Evolutionary conservation across 1,139 yeast species (phyloP).

Genomic region (Hansenula anomala): DNA sequence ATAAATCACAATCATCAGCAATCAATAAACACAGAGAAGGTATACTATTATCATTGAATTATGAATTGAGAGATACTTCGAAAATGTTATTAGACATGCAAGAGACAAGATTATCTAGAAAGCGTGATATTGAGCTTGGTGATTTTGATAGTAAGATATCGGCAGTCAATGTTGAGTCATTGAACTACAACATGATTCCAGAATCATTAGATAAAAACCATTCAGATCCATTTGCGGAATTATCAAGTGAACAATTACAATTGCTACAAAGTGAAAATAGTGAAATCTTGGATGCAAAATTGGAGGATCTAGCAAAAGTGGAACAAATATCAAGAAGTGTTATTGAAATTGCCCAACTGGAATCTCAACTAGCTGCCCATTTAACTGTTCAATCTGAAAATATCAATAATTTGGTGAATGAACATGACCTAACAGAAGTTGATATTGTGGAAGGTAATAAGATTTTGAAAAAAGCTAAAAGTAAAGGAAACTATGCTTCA

Average conservation of each 20-base stretch:
- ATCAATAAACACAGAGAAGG: conserved; percentile 26
- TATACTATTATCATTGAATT: conserved; percentile 35
- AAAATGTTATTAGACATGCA: conserved; percentile 38
- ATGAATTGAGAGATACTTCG: conserved; percentile 31
- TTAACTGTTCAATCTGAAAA: conserved; percentile 71
- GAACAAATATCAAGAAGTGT: conserved; percentile 72
- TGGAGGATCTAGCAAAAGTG: conserved; percentile 64
- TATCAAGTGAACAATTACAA: conserved; percentile 61
- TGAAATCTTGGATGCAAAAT: conserved; percentile 54
- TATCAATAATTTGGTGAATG: conserved; percentile 61
- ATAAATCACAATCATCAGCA: conserved; percentile 23
- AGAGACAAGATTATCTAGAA: conserved; percentile 37
- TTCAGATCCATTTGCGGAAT: conserved; percentile 24
- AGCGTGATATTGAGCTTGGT: conserved; percentile 22
- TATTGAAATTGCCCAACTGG: conserved; percentile 74
- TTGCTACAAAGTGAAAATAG: conserved; percentile 69
- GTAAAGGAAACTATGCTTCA: conserved; percentile 66
- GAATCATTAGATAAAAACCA: conserved; percentile 23
- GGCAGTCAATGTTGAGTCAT: conserved; percentile 9
- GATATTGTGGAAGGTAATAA: conserved; percentile 75
- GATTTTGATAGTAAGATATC: conserved; percentile 9
- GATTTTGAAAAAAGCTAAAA: conserved; percentile 66
- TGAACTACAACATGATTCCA: conserved; percentile 15
- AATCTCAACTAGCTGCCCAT: conserved; percentile 73
- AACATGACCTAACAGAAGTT: conserved; percentile 63